phyloP scores from a whole-genome alignment of 2,329 filamentous ascomycete genomes.

The Colletotrichum echinochloae region DNA sequence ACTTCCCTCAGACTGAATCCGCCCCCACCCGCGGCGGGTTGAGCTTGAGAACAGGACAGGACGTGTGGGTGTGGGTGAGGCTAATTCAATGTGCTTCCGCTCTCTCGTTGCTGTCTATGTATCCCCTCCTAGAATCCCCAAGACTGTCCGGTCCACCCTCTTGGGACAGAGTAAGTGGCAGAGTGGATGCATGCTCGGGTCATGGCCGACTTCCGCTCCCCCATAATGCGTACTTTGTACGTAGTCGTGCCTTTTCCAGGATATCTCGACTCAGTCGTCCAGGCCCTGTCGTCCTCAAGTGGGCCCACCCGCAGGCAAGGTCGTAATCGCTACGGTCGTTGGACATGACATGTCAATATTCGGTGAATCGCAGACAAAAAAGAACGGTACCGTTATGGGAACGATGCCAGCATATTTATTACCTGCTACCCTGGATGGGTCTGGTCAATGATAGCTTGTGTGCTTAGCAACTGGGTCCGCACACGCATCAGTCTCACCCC shows the following conservation, averaged over 20 bases:
- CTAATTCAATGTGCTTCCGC: background rate
- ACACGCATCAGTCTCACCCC: conserved; percentile 22
- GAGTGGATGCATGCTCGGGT: background rate
- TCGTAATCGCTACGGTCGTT: conserved; percentile 15
- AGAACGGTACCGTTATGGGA: conserved; percentile 12
- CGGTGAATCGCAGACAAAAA: background rate
- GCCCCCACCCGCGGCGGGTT: background rate
- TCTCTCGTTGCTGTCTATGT: conserved; percentile 8
- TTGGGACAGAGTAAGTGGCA: conserved; percentile 13
- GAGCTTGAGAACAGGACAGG: background rate
- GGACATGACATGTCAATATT: conserved; percentile 12
- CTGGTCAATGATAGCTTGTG: background rate
- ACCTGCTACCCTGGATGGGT: background rate
- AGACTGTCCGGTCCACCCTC: background rate
- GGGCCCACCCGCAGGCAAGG: background rate
- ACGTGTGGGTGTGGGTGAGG: background rate
- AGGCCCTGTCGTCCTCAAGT: background rate
- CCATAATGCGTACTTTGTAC: background rate
- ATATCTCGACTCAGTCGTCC: background rate
- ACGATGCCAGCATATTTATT: conserved; percentile 7
- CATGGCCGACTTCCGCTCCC: conserved; percentile 9
- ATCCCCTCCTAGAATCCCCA: conserved; percentile 13
- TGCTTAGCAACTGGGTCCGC: background rate
- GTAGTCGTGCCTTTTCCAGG: conserved; percentile 10
- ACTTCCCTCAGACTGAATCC: background rate